Evolutionary conservation across 2,329 filamentous ascomycete genomes (phyloP).

Genomic region (Penicillium sp.): DNA sequence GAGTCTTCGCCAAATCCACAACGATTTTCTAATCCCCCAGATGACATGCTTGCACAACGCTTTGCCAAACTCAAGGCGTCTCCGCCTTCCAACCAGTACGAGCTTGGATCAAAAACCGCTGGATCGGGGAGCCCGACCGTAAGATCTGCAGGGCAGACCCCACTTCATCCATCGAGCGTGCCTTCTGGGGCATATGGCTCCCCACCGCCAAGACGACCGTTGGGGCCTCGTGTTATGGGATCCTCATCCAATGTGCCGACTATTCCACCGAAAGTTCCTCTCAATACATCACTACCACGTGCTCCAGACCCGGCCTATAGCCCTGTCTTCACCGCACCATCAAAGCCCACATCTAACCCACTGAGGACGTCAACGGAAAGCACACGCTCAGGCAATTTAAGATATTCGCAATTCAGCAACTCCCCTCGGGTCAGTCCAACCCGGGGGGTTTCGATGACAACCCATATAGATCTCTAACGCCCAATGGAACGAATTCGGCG

Average conservation of each 20-base stretch:
- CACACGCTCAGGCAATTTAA: slow-evolving; percentile 37
- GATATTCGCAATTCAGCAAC: slow-evolving; percentile 37
- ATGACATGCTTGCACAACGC: slow-evolving; percentile 43
- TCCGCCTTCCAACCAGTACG: slow-evolving; percentile 4
- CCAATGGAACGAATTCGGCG: slow-evolving; percentile 41
- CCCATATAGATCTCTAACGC: slow-evolving; percentile 46
- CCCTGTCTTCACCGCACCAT: slow-evolving; percentile 44
- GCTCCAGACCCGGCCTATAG: slow-evolving; percentile 51
- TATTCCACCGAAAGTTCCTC: slow-evolving; percentile 47
- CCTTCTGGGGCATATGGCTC: slow-evolving; percentile 13
- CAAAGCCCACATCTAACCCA: slow-evolving; percentile 39
- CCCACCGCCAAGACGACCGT: slow-evolving; percentile 30
- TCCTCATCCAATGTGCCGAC: slow-evolving; percentile 34
- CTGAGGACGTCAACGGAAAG: slow-evolving; percentile 45
- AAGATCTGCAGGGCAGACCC: slow-evolving; percentile 17
- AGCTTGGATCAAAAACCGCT: background rate
- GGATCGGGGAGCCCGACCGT: slow-evolving; percentile 5
- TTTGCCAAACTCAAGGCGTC: slow-evolving; percentile 42
- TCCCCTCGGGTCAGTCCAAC: slow-evolving; percentile 38
- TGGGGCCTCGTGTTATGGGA: slow-evolving; percentile 47
- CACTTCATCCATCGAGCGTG: slow-evolving; percentile 18
- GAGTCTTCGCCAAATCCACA: slow-evolving; percentile 25
- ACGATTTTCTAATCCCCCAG: slow-evolving; percentile 28
- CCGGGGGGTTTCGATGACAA: slow-evolving; percentile 39
- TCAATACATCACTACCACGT: slow-evolving; percentile 45